phyloP scores from a whole-genome alignment of 495 filamentous ascomycete genomes.

The Trichocladium uniseriatum region DNA sequence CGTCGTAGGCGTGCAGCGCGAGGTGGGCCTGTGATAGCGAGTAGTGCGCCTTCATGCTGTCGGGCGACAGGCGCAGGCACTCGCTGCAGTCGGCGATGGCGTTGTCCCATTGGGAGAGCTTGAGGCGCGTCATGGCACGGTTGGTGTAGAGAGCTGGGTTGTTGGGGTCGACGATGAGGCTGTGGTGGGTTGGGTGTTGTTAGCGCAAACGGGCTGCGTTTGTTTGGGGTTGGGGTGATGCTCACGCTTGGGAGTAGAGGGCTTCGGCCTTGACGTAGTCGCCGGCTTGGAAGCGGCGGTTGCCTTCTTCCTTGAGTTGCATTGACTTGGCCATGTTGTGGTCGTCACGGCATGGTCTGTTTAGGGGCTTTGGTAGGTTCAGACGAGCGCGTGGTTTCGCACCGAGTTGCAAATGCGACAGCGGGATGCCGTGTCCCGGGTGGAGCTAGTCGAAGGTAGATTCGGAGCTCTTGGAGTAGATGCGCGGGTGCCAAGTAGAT shows the following conservation, averaged over 20 bases:
- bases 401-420: no score
- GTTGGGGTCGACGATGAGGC: constrained; percentile 49
- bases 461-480: no score
- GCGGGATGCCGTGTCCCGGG: no score
- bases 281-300: constrained; percentile 53
- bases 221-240: no score
- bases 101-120: constrained; percentile 59
- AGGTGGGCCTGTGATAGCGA: constrained; percentile 80
- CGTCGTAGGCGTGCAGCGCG: constrained; percentile 59
- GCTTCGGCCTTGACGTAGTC: constrained; percentile 69
- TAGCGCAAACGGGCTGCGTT: no score
- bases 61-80: constrained; percentile 56
- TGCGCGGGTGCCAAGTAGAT: no score
- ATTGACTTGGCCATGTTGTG: constrained; percentile 8
- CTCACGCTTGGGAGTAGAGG: constrained; percentile 79
- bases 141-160: constrained; percentile 73
- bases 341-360: constrained; percentile 1
- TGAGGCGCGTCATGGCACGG: constrained; percentile 74
- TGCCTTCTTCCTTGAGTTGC: constrained; percentile 51
- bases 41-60: constrained; percentile 73
- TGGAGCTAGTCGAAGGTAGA: no score
- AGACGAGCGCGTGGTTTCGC: no score
- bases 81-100: constrained; percentile 70
- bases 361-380: background rate
- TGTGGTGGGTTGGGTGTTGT: constrained; percentile 10